phyloP scores from a whole-genome alignment of 257 asterid species.

The Jasminum sambac region DNA sequence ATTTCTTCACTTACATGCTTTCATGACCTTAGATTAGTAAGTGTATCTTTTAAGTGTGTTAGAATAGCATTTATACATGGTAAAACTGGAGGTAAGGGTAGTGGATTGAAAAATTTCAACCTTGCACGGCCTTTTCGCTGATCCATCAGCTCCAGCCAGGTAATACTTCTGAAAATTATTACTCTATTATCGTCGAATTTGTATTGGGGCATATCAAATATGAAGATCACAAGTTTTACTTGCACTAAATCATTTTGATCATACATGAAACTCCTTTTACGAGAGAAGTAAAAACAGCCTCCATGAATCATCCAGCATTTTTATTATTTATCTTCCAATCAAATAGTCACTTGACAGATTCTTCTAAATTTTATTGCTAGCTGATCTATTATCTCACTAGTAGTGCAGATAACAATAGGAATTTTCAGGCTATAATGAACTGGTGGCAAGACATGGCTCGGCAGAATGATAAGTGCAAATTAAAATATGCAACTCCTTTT shows the following conservation, averaged over 20 bases:
- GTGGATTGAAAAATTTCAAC: not conserved
- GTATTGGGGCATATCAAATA: not conserved
- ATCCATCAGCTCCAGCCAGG: not conserved
- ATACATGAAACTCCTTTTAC: not conserved
- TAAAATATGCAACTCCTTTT: conserved; percentile 33
- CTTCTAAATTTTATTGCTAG: conserved; percentile 8
- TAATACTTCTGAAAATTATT: not conserved
- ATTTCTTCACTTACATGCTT: too few species aligned
- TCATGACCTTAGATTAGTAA: too few species aligned
- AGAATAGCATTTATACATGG: not conserved
- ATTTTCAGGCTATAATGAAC: conserved; percentile 82
- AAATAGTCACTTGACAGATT: not conserved
- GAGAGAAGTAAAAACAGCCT: conserved; percentile 19
- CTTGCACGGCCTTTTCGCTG: not conserved
- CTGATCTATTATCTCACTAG: conserved; percentile 14
- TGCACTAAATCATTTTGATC: not conserved
- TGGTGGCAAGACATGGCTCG: conserved; percentile 99
- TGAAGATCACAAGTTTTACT: not conserved
- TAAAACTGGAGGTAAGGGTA: not conserved
- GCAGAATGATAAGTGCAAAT: conserved; percentile 61
- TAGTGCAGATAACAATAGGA: conserved; percentile 61
- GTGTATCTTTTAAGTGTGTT: too few species aligned
- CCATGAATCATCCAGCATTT: conserved; percentile 13
- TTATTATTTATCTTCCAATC: conserved; percentile 8
- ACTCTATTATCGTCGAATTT: not conserved